phyloP scores from a whole-genome alignment of 202 grass and related monocot species.

The Carex arenaria region DNA sequence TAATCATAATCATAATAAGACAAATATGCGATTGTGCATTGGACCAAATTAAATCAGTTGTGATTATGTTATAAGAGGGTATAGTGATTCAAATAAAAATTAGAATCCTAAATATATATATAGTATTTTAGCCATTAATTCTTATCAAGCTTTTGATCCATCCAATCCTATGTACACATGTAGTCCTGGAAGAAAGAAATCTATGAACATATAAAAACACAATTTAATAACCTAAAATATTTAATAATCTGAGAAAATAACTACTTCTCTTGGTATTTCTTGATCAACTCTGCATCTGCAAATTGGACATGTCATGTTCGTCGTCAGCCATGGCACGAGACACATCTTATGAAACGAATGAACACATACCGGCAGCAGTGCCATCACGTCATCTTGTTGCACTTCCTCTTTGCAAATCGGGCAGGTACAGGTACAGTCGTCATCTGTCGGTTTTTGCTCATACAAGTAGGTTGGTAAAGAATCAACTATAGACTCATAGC shows the following conservation, averaged over 20 bases:
- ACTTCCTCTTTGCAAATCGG: conserved; percentile 10
- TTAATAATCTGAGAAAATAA: not conserved
- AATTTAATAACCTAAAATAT: not conserved
- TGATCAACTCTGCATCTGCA: conserved; percentile 8
- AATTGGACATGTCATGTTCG: not conserved
- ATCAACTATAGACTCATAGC: not conserved
- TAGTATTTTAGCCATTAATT: not conserved
- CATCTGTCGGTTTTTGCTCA: not conserved
- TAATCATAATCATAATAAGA: too few relatives aligned
- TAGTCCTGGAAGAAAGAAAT: not conserved
- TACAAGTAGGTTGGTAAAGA: not conserved
- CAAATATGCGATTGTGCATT: too few relatives aligned
- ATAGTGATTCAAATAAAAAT: too few relatives aligned
- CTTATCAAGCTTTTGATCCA: not conserved
- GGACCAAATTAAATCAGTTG: too few relatives aligned
- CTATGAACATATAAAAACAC: not conserved
- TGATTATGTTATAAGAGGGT: too few relatives aligned
- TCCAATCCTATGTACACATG: not conserved
- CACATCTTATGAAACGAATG: conserved; percentile 21
- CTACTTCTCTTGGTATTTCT: not conserved
- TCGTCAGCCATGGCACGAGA: not conserved
- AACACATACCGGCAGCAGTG: not conserved
- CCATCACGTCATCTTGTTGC: conserved; percentile 12
- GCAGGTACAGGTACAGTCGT: not conserved
- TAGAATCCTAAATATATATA: too few relatives aligned